Percentiles rank a stretch among this genome's conserved stretches.
These are phyloP conservation scores for Xylaria sp. DNA, from an alignment of 2,329 filamentous ascomycete species.

Conservation along the genomic window DNA sequence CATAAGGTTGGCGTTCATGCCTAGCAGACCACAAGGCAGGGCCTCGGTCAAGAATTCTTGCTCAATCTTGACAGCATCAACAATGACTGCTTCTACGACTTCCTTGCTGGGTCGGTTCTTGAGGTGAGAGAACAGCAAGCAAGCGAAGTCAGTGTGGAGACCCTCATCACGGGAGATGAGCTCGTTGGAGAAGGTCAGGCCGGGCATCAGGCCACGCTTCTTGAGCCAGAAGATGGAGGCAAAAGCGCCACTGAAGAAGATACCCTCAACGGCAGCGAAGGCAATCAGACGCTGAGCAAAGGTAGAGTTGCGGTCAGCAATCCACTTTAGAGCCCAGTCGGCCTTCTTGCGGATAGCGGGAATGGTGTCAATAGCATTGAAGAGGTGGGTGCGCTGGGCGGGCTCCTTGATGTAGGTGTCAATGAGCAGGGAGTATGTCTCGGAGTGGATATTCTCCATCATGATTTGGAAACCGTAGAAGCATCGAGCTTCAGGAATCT, in stretches of 20 bases:
- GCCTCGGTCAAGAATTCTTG: conserved; percentile 98
- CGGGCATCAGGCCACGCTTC: conserved; percentile 99
- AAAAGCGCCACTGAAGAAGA: conserved; percentile 99
- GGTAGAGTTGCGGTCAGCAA: conserved; percentile 88
- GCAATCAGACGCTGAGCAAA: conserved; percentile 96
- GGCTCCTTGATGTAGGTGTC: conserved; percentile 99
- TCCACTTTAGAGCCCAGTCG: conserved; percentile 96
- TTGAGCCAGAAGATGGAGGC: conserved; percentile 99
- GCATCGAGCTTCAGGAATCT: conserved; percentile 96
- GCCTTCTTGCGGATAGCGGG: conserved; percentile 98
- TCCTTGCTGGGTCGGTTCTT: conserved; percentile 87
- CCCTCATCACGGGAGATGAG: conserved; percentile 99
- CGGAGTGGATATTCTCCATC: conserved; percentile 99
- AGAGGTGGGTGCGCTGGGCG: conserved; percentile 89
- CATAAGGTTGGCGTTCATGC: conserved; percentile 98
- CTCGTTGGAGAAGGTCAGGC: conserved; percentile 99
- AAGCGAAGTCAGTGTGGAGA: conserved; percentile 99
- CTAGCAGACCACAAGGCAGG: conserved; percentile 87
- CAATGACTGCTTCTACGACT: conserved; percentile 85
- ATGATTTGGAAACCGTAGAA: conserved; percentile 99
- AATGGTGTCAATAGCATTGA: conserved; percentile 99
- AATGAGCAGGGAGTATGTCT: conserved; percentile 98
- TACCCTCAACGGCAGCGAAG: conserved; percentile 97
- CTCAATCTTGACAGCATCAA: conserved; percentile 91
- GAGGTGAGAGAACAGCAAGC: conserved; percentile 95